Evolutionary conservation across 2,329 filamentous ascomycete genomes (phyloP).

Genomic region (Emericellopsis atlantica): DNA sequence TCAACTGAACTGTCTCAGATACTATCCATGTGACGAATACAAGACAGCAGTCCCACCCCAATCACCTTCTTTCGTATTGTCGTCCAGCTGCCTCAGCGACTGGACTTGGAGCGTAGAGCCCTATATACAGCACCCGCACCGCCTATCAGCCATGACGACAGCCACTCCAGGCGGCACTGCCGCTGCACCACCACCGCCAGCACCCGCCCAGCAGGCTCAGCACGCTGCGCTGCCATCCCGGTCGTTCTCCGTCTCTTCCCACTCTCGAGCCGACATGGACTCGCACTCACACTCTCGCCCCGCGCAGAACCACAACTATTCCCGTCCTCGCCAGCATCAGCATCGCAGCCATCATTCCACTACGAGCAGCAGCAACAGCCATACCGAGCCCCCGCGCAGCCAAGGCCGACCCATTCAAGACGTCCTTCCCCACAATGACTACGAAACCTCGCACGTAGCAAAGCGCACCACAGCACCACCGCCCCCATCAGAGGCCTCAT

Average conservation of each 20-base stretch:
- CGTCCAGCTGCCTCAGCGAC: too few relatives aligned
- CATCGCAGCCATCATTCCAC: not conserved
- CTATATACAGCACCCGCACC: too few relatives aligned
- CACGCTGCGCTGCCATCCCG: too few relatives aligned
- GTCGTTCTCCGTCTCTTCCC: too few relatives aligned
- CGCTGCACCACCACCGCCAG: not conserved
- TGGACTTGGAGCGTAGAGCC: too few relatives aligned
- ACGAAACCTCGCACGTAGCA: constrained; percentile 61
- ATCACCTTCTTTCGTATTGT: too few relatives aligned
- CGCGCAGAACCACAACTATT: not conserved
- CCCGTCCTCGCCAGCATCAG: not conserved
- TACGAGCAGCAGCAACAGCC: not conserved
- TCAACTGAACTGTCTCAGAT: too few relatives aligned
- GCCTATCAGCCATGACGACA: not conserved
- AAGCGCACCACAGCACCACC: constrained; percentile 34
- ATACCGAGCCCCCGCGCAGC: not conserved
- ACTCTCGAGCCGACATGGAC: too few relatives aligned
- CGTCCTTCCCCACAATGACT: constrained; percentile 49
- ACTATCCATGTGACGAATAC: too few relatives aligned
- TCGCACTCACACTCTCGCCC: not conserved
- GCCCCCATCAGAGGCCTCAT: not conserved
- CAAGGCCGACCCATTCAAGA: constrained; percentile 10
- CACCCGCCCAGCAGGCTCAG: too few relatives aligned
- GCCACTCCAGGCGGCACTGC: not conserved
- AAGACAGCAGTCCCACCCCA: too few relatives aligned